phyloP scores from a whole-genome alignment of 1,139 yeast genomes.

The Pichia sp. region DNA sequence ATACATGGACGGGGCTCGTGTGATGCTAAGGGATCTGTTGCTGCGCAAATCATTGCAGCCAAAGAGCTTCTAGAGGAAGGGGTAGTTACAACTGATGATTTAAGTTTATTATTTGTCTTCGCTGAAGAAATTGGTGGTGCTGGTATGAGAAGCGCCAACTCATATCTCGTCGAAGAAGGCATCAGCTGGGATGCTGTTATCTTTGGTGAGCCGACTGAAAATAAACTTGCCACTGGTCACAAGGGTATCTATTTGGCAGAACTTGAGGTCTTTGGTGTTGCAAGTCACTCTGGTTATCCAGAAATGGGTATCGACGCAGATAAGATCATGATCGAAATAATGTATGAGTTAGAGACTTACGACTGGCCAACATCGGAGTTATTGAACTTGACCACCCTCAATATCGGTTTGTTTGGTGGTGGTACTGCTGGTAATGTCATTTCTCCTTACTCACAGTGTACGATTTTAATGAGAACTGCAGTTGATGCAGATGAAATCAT shows the following conservation, averaged over 20 bases:
- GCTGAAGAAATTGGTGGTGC: slow-evolving; percentile 64
- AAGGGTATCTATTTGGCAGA: slow-evolving; percentile 49
- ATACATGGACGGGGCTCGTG: slow-evolving; percentile 64
- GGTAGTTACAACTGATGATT: slow-evolving; percentile 48
- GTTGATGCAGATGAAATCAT: slow-evolving; percentile 40
- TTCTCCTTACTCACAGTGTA: slow-evolving; percentile 55
- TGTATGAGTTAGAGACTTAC: slow-evolving; percentile 37
- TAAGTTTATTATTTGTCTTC: slow-evolving; percentile 57
- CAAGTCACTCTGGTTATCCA: slow-evolving; percentile 70
- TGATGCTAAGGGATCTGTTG: slow-evolving; percentile 68
- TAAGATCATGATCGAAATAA: slow-evolving; percentile 49
- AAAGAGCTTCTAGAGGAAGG: slow-evolving; percentile 40
- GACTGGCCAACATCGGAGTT: slow-evolving; percentile 47
- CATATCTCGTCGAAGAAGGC: slow-evolving; percentile 24
- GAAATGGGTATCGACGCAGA: slow-evolving; percentile 62
- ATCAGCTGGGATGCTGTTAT: slow-evolving; percentile 57
- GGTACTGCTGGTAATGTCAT: slow-evolving; percentile 65
- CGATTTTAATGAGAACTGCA: slow-evolving; percentile 52
- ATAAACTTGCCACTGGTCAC: slow-evolving; percentile 66
- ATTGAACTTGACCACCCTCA: slow-evolving; percentile 59
- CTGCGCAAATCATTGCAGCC: slow-evolving; percentile 54
- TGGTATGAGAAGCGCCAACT: slow-evolving; percentile 50
- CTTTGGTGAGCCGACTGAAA: slow-evolving; percentile 74
- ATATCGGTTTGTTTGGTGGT: slow-evolving; percentile 54
- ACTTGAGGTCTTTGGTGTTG: slow-evolving; percentile 48